Evolutionary conservation across 1,284 basidiomycete species (phyloP), one percentile per base, ranked within the genome.

Genomic region (Meripilus lineatus): DNA sequence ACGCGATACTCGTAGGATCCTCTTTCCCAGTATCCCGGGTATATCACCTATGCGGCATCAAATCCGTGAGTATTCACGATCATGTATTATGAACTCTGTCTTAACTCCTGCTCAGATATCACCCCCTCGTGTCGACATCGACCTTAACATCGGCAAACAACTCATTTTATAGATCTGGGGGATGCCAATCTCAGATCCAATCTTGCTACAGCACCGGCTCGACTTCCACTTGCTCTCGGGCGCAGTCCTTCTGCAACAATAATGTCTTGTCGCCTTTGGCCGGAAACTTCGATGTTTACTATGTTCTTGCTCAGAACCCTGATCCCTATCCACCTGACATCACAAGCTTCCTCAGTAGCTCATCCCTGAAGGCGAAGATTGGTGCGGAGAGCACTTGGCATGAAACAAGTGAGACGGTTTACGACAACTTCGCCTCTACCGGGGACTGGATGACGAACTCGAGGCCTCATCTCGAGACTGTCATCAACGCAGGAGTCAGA

Each of bases 401-500:
- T 28, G 58, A 66, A 49, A 68, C 68, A 1, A 80, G 69, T 55
- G 36, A 55, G 24, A 50, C 64, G 5, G 72, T 82, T 2, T 81
- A 79, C 52, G 52, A 52, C 45, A 78, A 81, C 53, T 82, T 84
- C 49, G 73, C 74, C 2, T 50, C 54, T 7, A 79, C 77, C 11
- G 79, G 79, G 23, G 80, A 83, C 47, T 81, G 78, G 79, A 81
- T 81, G 79, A 66, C 71, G 36, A 80, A 72, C 55, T 76, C 74
- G 7, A 58, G 70, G 11, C 75, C 72, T 2, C 53, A 75, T 47
- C 62, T 82, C 17, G 78, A 81, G 58, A 68, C 64, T 20, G 77
- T 82, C 5, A 77, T 83, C 50, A 68, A 81, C 48, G 69, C 78
- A 35, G 78, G 79, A 5, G 78, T 81, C 48, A 52, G 73, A 48